Percentiles rank a stretch among this genome's conserved stretches.
Conservation (phyloP, 2,329 filamentous ascomycete species). For the Epichloe baconii region DNA sequence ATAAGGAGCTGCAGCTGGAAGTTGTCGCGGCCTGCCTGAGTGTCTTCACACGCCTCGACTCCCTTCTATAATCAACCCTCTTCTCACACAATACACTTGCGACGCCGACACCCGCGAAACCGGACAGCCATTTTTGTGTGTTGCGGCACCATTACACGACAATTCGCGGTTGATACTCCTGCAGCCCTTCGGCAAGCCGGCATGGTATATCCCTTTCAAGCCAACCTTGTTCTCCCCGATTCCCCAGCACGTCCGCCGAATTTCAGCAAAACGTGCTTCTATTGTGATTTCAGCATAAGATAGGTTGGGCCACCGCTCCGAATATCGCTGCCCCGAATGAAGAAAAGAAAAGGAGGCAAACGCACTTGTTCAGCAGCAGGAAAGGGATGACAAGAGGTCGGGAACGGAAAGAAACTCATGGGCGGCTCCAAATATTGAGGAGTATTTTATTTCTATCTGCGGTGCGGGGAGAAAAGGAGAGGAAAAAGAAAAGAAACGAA, state of each 20-base stretch:
- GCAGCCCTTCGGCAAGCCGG: neutral
- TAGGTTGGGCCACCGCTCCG: no score
- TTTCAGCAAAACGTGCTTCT: no score
- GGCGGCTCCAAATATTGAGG: neutral
- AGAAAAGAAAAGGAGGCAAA: no score
- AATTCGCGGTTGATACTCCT: neutral
- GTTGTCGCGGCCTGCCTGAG: slow-evolving; percentile 92
- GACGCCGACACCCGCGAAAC: neutral
- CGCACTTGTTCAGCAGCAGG: no score
- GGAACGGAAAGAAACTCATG: neutral
- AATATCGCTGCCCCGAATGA: no score
- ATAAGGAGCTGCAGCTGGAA: slow-evolving; percentile 93
- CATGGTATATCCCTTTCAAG: neutral
- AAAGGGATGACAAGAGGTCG: neutral
- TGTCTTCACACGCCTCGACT: slow-evolving; percentile 96
- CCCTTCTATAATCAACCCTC: slow-evolving; percentile 53
- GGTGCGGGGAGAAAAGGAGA: neutral
- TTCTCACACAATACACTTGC: neutral
- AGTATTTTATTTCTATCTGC: neutral
- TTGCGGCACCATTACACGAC: neutral
- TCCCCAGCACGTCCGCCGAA: neutral
- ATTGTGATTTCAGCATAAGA: no score
- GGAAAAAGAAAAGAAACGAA: neutral
- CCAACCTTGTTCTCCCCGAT: neutral
- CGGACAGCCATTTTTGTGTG: neutral